Base-by-base conservation (phyloP, 257 asterid species). In the Nicotiana tomentosiformis region DNA sequence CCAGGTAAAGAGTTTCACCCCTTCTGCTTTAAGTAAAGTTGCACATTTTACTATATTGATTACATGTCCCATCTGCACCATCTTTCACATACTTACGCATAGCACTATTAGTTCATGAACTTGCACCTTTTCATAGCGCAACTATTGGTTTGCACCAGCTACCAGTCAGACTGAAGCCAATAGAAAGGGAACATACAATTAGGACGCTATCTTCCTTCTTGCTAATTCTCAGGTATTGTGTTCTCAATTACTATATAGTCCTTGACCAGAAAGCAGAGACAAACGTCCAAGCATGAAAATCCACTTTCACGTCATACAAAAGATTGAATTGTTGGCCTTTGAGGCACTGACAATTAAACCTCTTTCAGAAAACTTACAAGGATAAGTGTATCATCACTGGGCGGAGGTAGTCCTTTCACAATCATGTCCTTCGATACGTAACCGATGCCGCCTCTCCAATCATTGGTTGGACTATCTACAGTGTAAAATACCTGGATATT, bases 391-490 rank as follows among this genome's bases (percentile, higher is more conserved):
- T 96, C 99, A 70, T 93, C 94, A 84, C 91, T 86, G 72, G 99
- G 99, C 56, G 84, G 82, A 84, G 98, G 98, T 86, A 96, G 90
- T 83, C 99, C 99, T 90, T 96, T 96, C 84, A 89, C 88, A 55
- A 82, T 92, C 97, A 94, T 91, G 61, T 94, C 97, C 87, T 93
- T 91, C 20, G 99, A 91, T 86, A 96, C 85, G 88, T 84, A 93
- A 83, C 98, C 99, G 35, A 58, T 81, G 81, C 99, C 98, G 78
- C 99, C 99, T 39, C 87, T 55, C 99, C 99, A 96, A 88, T 91
- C 94, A 79, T 90, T 88, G 66, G 95, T 86, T 80, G 98, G 98
- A 69, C 91, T 89, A 86, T 96, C 99, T 76, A 96, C 98, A 57
- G 98, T 94, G 92, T 93, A 96, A 89, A 90, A 93, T 82, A 96